Evolutionary conservation across 108 stramenopile genomes (phyloP).

Genomic region (Epithemia pelagica): DNA sequence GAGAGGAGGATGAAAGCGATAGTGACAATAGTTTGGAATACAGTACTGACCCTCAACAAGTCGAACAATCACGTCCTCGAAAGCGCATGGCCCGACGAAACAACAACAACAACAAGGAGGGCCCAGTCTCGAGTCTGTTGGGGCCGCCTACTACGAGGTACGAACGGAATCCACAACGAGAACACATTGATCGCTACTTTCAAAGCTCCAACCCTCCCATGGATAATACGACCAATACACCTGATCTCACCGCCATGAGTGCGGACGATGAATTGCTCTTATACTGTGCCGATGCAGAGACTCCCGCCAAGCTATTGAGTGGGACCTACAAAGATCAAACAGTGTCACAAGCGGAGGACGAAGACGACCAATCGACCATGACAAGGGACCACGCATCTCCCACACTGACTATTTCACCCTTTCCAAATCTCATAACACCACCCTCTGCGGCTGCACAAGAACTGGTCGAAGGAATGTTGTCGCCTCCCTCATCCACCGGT

Average conservation of each 20-base stretch:
- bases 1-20: background rate
- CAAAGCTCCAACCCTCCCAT: background rate
- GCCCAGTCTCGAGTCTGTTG: background rate
- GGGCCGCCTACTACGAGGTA: background rate
- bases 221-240: background rate
- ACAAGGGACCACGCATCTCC: too few species aligned
- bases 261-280: slow-evolving; percentile 1
- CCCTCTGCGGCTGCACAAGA: too few species aligned
- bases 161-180: background rate
- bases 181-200: background rate
- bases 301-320: too few species aligned
- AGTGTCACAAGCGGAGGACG: too few species aligned
- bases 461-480: too few species aligned
- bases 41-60: background rate
- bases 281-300: too few species aligned
- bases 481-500: too few species aligned
- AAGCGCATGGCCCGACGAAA: too few species aligned
- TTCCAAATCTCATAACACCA: background rate
- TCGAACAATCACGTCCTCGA: background rate
- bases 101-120: background rate
- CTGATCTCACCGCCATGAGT: background rate
- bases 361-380: too few species aligned
- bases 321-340: too few species aligned
- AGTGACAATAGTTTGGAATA: background rate
- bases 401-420: too few species aligned